Evolutionary conservation across 2,329 filamentous ascomycete genomes (phyloP), one percentile per base, ranked within the genome.

Genomic region (Fusarium paranaense): DNA sequence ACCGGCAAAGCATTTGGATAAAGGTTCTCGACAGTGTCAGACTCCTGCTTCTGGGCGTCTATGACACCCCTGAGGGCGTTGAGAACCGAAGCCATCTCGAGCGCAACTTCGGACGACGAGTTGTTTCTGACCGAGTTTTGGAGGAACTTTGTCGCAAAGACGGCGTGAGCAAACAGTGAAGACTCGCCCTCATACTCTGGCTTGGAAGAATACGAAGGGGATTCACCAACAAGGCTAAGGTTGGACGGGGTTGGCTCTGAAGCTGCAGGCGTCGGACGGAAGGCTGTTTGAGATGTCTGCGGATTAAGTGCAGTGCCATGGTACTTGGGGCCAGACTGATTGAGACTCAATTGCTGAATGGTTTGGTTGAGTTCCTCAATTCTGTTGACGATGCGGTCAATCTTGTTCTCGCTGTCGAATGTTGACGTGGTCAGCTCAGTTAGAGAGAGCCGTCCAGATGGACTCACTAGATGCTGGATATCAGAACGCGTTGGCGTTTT

Each of bases 121-220:
- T 66, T 72, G 40, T 66, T 74, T 37, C 42, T 69, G 27, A 79
- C 66, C 27, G 72, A 71, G 27, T 71, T 71, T 45, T 78, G 73
- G 8, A 79, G 67, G 35, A 79, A 78, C 25, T 27, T 67, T 10
- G 69, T 74, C 2, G 78, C 78, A 10, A 74, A 76, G 3, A 76
- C 69, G 3, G 77, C 71, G 13, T 78, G 77, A 1, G 77, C 54
- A 11, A 57, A 37, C 14, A 57, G 33, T 0, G 54, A 57, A 4
- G 54, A 57, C 2, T 57, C 54, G 8, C 54, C 54, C 20, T 57
- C 54, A 20, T 57, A 57, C 33, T 57, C 54, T 38, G 54, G 54
- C 2, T 38, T 57, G 9, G 54, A 37, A 27, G 54, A 38, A 5
- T 27, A 32, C 6, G 27, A 5, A 37, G 27, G 32, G n/a, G 32